Evolutionary conservation across 495 filamentous ascomycete species (phyloP).

Genomic region (Astrocystis sublimbata): DNA sequence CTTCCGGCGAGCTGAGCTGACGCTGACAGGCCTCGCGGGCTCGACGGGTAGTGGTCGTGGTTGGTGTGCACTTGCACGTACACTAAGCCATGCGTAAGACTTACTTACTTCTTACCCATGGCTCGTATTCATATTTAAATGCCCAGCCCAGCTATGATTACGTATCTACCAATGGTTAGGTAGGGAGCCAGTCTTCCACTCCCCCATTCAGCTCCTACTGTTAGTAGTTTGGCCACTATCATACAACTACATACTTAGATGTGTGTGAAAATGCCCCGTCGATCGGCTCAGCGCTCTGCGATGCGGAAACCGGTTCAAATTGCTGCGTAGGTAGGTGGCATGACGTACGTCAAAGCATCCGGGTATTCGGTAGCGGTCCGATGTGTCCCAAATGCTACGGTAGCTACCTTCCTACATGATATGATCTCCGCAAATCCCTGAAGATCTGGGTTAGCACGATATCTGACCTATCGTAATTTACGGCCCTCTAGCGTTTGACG

Average conservation of each 20-base stretch:
- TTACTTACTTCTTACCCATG: too few species aligned
- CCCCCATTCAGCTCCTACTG: too few species aligned
- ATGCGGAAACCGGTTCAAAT: neutral
- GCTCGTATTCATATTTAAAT: constrained; percentile 7
- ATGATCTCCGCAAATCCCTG: neutral
- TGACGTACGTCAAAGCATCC: neutral
- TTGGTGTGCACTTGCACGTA: too few species aligned
- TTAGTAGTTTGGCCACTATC: too few species aligned
- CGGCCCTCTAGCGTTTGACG: neutral
- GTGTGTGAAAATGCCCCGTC: neutral
- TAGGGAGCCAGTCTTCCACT: neutral
- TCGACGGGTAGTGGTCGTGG: neutral
- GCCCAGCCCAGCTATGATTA: neutral
- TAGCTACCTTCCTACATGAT: too few species aligned
- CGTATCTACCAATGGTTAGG: neutral
- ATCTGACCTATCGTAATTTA: neutral
- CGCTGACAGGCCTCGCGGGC: too few species aligned
- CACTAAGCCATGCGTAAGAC: neutral
- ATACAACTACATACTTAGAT: too few species aligned
- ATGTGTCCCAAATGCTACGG: too few species aligned
- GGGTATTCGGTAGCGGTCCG: neutral
- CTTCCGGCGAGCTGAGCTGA: too few species aligned
- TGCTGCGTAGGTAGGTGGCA: too few species aligned
- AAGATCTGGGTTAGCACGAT: neutral
- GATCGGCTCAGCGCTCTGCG: neutral